Evolutionary conservation across 2,329 filamentous ascomycete genomes (phyloP), one percentile per base, ranked within the genome.

Genomic region (Colletotrichum sp.): DNA sequence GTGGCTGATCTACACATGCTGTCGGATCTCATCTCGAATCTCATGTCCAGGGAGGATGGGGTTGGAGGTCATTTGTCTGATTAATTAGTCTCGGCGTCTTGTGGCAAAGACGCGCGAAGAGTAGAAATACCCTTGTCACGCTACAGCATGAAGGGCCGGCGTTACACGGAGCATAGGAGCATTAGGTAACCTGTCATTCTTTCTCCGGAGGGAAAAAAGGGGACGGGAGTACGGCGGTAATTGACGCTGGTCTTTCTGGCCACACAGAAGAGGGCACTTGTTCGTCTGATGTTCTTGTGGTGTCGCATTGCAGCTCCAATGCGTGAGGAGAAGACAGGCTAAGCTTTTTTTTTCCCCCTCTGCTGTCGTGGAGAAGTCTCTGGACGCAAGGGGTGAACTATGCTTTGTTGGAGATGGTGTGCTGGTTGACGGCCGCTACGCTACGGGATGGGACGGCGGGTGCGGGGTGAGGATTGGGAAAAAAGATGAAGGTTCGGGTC

Each of bases 111-210:
- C 30, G 24, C 30, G 10, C 26, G n/a, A 28, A 30, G 61, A 67
- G 69, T 30, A 21, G 34, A 13, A 28, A 36, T 10, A 43, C 32
- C 15, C 43, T 55, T 67, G 16, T 66, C 55, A 57, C 63, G 26
- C 63, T 67, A 66, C 61, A 63, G 69, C 72, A 75, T 64, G 55
- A 75, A 34, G 55, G 38, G 34, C 52, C 70, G 72, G 72, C 72
- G 72, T 72, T 75, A 43, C 24, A 55, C 12, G 69, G 68, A 61
- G 61, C 52, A 43, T 69, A 34, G 67, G 67, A 60, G 67, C 60
- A 48, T 61, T 28, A 32, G 28, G 24, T 48, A n/a, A 34, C 24
- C 58, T 61, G 18, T 21, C 10, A n/a, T 21, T n/a, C 38, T 48
- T 48, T 48, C 38, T 48, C 38, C 38, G 18, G 38, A 48, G 38